Percentiles rank a stretch among this genome's conserved stretches.
Conservation (phyloP, 805 yeast species). For the Wickerhamiella sergipiensis region DNA sequence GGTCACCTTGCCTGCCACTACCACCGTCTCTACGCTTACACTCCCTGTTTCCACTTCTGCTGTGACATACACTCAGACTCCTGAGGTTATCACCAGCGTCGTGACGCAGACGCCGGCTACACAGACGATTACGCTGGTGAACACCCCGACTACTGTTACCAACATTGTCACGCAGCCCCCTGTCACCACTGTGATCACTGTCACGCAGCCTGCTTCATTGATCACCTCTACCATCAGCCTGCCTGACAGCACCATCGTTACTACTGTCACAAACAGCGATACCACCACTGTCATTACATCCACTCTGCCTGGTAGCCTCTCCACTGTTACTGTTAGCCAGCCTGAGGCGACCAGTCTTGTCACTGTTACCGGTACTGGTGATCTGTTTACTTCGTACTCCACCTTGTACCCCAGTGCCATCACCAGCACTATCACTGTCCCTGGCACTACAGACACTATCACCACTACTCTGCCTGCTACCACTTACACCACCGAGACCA, state of each 20-base stretch:
- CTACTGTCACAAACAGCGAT: background rate
- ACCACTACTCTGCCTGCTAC: constrained; percentile 1
- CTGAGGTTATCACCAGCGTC: background rate
- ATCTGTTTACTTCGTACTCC: background rate
- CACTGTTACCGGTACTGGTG: background rate
- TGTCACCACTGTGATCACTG: background rate
- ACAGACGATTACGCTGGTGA: background rate
- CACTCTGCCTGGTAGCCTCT: background rate
- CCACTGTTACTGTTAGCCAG: background rate
- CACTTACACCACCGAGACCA: background rate
- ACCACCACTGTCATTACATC: background rate
- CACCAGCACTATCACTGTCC: background rate
- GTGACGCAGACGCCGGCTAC: background rate
- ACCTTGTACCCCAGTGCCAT: constrained; percentile 1
- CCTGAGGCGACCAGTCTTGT: background rate
- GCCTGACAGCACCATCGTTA: background rate
- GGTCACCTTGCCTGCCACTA: background rate
- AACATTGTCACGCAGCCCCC: background rate
- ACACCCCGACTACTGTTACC: background rate
- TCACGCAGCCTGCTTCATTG: background rate
- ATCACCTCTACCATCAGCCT: constrained; percentile 1
- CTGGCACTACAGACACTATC: background rate
- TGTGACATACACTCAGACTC: background rate
- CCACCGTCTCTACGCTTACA: background rate
- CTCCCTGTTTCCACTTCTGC: background rate